phyloP scores from a whole-genome alignment of 495 filamentous ascomycete genomes.

The Evernia prunastri region DNA sequence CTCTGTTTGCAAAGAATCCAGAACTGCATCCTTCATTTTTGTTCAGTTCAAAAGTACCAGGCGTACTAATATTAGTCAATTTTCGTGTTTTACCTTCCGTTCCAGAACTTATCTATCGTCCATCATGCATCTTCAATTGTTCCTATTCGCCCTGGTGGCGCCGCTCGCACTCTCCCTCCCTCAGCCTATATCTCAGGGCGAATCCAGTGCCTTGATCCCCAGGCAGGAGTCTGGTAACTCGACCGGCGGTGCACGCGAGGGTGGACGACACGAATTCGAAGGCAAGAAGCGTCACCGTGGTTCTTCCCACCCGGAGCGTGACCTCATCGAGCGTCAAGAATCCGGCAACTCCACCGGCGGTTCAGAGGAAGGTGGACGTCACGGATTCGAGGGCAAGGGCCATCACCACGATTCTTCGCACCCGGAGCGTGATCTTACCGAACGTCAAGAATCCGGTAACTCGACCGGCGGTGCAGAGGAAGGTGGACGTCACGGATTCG shows the following conservation, averaged over 20 bases:
- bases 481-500: too few relatives aligned
- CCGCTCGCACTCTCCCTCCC: neutral
- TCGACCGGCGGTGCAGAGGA: neutral
- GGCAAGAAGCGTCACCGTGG: too few relatives aligned
- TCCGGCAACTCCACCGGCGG: neutral
- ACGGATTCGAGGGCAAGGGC: too few relatives aligned
- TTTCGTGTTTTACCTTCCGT: neutral
- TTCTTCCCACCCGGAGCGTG: neutral
- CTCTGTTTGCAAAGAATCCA: neutral
- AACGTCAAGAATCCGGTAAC: neutral
- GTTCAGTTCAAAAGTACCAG: constrained; percentile 1
- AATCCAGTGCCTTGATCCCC: neutral
- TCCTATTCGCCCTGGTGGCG: neutral
- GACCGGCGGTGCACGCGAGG: neutral
- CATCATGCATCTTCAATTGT: neutral
- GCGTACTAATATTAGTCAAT: neutral
- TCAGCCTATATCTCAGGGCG: neutral
- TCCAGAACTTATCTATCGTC: neutral
- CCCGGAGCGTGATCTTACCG: neutral
- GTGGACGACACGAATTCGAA: neutral
- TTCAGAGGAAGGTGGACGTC: too few relatives aligned
- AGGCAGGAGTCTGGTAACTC: neutral
- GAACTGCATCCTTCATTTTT: neutral
- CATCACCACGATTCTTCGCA: too few relatives aligned
- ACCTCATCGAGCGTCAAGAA: neutral